A percentile compares a stretch with the other conserved stretches of the same genome.
Evolutionary conservation across 345 rosid genomes (phyloP).

Genomic region (Jatropha curcas): DNA sequence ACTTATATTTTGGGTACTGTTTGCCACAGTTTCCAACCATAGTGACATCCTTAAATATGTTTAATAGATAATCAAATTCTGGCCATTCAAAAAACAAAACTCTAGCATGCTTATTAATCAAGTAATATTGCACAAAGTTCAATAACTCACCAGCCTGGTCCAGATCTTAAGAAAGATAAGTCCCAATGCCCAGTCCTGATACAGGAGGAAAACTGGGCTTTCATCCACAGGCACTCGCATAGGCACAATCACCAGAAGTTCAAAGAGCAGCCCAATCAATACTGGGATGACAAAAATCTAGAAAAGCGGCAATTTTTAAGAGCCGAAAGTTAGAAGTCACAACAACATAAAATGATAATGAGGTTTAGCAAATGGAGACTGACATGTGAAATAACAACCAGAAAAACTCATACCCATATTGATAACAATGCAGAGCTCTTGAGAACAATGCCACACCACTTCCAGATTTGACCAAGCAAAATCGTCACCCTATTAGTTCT

Average conservation of each 20-base stretch:
- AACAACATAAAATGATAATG: not conserved
- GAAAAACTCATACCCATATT: slow-evolving; percentile 69
- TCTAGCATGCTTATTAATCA: not conserved
- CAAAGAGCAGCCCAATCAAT: slow-evolving; percentile 89
- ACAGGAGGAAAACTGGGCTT: slow-evolving; percentile 97
- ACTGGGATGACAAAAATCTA: slow-evolving; percentile 96
- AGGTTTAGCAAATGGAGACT: not conserved
- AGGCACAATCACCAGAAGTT: slow-evolving; percentile 96
- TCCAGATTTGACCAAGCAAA: slow-evolving; percentile 71
- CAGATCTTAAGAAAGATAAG: slow-evolving; percentile 97
- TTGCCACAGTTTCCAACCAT: not conserved
- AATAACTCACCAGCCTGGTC: slow-evolving; percentile 80
- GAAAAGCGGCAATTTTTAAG: slow-evolving; percentile 3
- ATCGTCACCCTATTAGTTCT: slow-evolving; percentile 72
- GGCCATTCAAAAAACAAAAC: too few species aligned
- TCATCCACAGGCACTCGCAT: slow-evolving; percentile 99
- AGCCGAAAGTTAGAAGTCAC: slow-evolving; percentile 1
- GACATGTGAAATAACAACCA: not conserved
- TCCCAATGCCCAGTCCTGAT: slow-evolving; percentile 99
- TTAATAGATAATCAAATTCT: too few species aligned
- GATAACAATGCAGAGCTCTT: slow-evolving; percentile 83
- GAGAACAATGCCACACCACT: slow-evolving; percentile 82
- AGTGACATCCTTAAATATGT: not conserved
- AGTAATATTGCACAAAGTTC: not conserved
- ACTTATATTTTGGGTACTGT: not conserved